Conservation (phyloP, 2,329 filamentous ascomycete genomes). For the Beauveria medogensis region DNA sequence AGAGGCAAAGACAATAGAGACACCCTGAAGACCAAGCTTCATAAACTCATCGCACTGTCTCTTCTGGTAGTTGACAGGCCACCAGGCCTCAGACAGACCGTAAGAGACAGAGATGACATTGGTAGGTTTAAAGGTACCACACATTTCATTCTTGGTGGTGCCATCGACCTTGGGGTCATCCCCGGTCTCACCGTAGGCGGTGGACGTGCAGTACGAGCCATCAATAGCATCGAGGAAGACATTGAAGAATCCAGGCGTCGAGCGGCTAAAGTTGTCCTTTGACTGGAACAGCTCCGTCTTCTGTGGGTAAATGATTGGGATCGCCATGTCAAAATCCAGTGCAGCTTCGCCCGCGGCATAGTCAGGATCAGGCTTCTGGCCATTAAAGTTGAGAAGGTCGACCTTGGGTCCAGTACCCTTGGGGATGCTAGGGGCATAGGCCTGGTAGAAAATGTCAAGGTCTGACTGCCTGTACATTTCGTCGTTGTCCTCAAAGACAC, state of each 20-base stretch:
- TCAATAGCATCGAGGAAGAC: constrained; percentile 42
- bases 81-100: constrained; percentile 37
- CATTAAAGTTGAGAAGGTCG: constrained; percentile 21
- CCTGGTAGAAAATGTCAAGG: constrained; percentile 28
- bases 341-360: constrained; percentile 31
- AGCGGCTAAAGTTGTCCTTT: not conserved
- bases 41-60: constrained; percentile 35
- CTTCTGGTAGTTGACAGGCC: constrained; percentile 39
- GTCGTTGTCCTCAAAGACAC: constrained; percentile 31
- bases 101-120: constrained; percentile 35
- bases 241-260: not conserved
- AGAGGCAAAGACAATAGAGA: constrained; percentile 31
- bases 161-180: not conserved
- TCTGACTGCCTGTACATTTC: constrained; percentile 33
- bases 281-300: constrained; percentile 30
- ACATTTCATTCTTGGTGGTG: constrained; percentile 9
- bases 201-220: constrained; percentile 38
- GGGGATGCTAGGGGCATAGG: constrained; percentile 26
- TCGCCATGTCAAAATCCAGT: constrained; percentile 40
- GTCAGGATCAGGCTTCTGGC: constrained; percentile 15
- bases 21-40: constrained; percentile 37
- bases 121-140: constrained; percentile 17
- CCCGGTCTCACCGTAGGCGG: constrained; percentile 18
- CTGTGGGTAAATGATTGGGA: constrained; percentile 44
- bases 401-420: constrained; percentile 26